phyloP scores from a whole-genome alignment of 106 monocot species.

The Dendrobium officinale region DNA sequence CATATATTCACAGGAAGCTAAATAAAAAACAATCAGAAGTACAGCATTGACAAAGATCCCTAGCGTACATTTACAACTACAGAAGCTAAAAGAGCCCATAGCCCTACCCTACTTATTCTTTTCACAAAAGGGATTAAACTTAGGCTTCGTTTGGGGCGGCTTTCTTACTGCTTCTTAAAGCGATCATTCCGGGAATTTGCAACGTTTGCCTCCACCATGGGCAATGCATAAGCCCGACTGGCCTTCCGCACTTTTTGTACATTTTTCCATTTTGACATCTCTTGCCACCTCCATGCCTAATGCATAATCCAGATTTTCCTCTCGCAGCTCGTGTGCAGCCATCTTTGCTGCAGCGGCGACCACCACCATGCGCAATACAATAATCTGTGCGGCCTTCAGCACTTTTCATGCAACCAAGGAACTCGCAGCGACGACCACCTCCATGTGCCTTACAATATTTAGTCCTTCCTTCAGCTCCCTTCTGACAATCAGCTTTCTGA shows the following conservation, averaged over 20 bases:
- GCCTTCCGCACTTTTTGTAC: constrained; percentile 50
- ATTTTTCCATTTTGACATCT: constrained; percentile 41
- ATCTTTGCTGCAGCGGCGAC: constrained; percentile 28
- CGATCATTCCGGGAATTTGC: constrained; percentile 26
- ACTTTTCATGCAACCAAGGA: constrained; percentile 53
- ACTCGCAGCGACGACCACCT: constrained; percentile 39
- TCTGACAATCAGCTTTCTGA: constrained; percentile 39
- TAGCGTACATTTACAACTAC: neutral
- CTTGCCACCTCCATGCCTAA: constrained; percentile 61
- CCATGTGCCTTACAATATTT: constrained; percentile 61
- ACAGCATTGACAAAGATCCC: neutral
- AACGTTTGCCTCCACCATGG: constrained; percentile 52
- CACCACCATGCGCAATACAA: constrained; percentile 59
- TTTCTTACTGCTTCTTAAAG: too few relatives aligned
- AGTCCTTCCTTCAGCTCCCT: constrained; percentile 54
- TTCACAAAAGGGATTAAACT: neutral
- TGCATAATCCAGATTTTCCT: constrained; percentile 58
- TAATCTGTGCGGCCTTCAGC: constrained; percentile 53
- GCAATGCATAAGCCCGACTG: constrained; percentile 55
- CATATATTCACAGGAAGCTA: neutral
- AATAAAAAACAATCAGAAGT: neutral
- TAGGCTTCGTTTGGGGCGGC: too few relatives aligned
- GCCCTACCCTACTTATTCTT: neutral
- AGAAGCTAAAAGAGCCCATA: neutral
- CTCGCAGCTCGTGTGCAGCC: constrained; percentile 43